Conservation (phyloP, 1,284 basidiomycete genomes). For the Marasmius oreades region DNA sequence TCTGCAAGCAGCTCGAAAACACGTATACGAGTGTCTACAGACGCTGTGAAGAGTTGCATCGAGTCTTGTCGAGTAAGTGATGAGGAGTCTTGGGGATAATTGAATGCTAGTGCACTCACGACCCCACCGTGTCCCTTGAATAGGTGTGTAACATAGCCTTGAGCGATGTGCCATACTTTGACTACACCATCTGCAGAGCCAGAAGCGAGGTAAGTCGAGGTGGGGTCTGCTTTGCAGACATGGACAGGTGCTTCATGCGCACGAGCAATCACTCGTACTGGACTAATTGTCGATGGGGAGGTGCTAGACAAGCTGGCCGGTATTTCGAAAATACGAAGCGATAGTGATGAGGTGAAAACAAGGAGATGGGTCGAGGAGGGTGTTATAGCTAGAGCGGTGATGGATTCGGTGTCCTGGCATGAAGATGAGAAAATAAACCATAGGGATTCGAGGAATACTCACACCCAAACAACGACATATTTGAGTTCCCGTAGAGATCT, state of each 20-base stretch:
- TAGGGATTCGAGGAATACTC: slow-evolving; percentile 30
- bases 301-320: slow-evolving; percentile 36
- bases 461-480: slow-evolving; percentile 84
- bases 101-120: slow-evolving; percentile 85
- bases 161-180: slow-evolving; percentile 92
- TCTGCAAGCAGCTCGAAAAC: slow-evolving; percentile 80
- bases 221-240: slow-evolving; percentile 82
- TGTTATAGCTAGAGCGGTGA: slow-evolving; percentile 64
- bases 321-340: slow-evolving; percentile 67
- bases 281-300: slow-evolving; percentile 50
- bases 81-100: slow-evolving; percentile 59
- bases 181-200: slow-evolving; percentile 95
- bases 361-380: slow-evolving; percentile 59
- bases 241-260: slow-evolving; percentile 94
- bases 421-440: slow-evolving; percentile 9
- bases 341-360: slow-evolving; percentile 67
- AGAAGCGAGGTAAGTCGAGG: slow-evolving; percentile 88
- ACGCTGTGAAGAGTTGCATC: slow-evolving; percentile 87
- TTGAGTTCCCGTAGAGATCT: slow-evolving; percentile 69
- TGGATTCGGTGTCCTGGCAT: slow-evolving; percentile 58
- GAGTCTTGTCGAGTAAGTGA: slow-evolving; percentile 43
- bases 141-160: slow-evolving; percentile 90
- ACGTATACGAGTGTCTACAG: slow-evolving; percentile 86
- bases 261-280: slow-evolving; percentile 72
- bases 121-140: slow-evolving; percentile 97